Evolutionary conservation across 129 eudicot genomes (phyloP).

Genomic region (Lactuca saligna): DNA sequence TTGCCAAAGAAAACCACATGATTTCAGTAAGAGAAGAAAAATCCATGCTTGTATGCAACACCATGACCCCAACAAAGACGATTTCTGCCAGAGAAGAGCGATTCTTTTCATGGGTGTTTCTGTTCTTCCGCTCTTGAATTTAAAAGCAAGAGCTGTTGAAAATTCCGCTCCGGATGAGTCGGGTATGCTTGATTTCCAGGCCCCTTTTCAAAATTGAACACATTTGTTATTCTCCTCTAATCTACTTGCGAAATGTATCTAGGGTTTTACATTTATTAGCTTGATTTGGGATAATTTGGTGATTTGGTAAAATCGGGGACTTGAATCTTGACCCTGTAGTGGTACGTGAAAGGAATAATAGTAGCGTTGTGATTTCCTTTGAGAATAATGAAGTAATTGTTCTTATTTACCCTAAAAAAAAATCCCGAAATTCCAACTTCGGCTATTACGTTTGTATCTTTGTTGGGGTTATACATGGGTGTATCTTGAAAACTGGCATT

Average conservation of each 20-base stretch:
- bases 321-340: constrained; percentile 1
- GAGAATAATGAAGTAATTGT: constrained; percentile 6
- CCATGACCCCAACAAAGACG: constrained; percentile 28
- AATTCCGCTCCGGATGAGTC: constrained; percentile 40
- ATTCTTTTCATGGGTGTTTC: constrained; percentile 64
- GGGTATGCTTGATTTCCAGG: constrained; percentile 18
- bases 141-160: constrained; percentile 42
- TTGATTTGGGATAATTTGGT: neutral
- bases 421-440: neutral
- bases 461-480: constrained; percentile 5
- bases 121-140: constrained; percentile 57
- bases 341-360: neutral
- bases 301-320: constrained; percentile 30
- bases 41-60: constrained; percentile 43
- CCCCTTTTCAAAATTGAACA: constrained; percentile 9
- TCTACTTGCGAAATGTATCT: constrained; percentile 3
- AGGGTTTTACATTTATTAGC: constrained; percentile 15
- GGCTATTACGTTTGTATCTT: constrained; percentile 5
- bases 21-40: constrained; percentile 34
- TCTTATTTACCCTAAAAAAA: neutral
- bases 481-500: constrained; percentile 1
- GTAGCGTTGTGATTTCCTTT: constrained; percentile 3
- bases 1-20: constrained; percentile 35
- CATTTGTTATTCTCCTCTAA: neutral
- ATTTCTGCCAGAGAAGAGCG: constrained; percentile 48